phyloP scores from a whole-genome alignment of 768 basidiomycete genomes.

The Rhizopogon sp. region DNA sequence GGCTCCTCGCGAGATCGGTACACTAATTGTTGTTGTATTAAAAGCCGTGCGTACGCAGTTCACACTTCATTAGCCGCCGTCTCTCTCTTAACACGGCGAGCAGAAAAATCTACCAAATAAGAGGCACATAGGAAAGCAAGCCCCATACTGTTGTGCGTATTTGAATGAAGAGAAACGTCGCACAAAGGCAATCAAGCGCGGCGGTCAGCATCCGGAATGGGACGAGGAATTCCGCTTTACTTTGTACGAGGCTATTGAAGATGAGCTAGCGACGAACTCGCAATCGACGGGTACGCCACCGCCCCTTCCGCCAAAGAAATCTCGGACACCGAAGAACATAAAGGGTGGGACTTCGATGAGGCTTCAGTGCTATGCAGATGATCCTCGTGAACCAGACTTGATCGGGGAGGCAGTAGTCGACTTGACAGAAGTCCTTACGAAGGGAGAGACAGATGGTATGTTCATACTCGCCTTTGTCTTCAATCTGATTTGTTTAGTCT shows the following conservation, averaged over 20 bases:
- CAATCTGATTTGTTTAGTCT: slow-evolving; percentile 11
- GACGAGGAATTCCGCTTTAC: slow-evolving; percentile 96
- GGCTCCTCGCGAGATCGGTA: slow-evolving; percentile 76
- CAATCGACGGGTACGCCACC: slow-evolving; percentile 49
- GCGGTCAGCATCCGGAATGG: slow-evolving; percentile 99
- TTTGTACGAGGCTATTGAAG: slow-evolving; percentile 70
- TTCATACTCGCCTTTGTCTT: background rate
- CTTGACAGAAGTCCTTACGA: slow-evolving; percentile 84
- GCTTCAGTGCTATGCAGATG: slow-evolving; percentile 91
- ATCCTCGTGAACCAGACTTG: slow-evolving; percentile 89
- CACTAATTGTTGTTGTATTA: slow-evolving; percentile 87
- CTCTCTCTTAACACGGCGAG: slow-evolving; percentile 14
- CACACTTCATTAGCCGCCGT: background rate
- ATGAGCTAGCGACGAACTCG: slow-evolving; percentile 40
- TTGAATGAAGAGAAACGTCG: slow-evolving; percentile 80
- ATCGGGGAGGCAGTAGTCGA: slow-evolving; percentile 91
- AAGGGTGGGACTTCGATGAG: slow-evolving; percentile 74
- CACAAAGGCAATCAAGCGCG: slow-evolving; percentile 92
- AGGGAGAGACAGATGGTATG: slow-evolving; percentile 95
- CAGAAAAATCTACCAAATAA: slow-evolving; percentile 90
- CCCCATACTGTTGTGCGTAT: slow-evolving; percentile 84
- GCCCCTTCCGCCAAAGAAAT: slow-evolving; percentile 57
- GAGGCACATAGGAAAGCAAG: slow-evolving; percentile 92
- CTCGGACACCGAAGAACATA: slow-evolving; percentile 42
- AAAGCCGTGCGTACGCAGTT: slow-evolving; percentile 69